Percentiles rank a stretch among this genome's conserved stretches.
Evolutionary conservation across 345 rosid genomes (phyloP).

Genomic region (Citrus unshiu): DNA sequence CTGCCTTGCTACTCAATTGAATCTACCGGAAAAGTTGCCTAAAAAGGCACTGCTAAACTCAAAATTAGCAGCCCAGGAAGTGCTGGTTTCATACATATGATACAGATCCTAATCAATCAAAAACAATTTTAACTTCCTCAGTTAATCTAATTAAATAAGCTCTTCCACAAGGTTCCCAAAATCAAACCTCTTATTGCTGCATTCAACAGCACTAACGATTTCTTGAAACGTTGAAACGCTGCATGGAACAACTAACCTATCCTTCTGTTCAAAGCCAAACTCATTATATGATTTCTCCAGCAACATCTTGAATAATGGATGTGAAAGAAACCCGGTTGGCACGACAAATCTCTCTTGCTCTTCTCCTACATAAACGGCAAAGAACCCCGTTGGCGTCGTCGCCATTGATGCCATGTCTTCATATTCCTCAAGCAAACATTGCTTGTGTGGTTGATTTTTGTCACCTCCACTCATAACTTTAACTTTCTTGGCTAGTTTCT

Average conservation of each 20-base stretch:
- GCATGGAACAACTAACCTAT: slow-evolving; percentile 73
- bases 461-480: slow-evolving; percentile 36
- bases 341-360: slow-evolving; percentile 63
- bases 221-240: slow-evolving; percentile 64
- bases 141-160: slow-evolving; percentile 39
- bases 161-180: slow-evolving; percentile 71
- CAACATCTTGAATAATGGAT: slow-evolving; percentile 81
- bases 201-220: slow-evolving; percentile 62
- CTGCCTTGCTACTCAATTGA: neutral
- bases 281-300: slow-evolving; percentile 75
- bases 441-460: slow-evolving; percentile 27
- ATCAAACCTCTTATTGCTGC: slow-evolving; percentile 65
- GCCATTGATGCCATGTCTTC: slow-evolving; percentile 22
- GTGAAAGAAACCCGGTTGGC: slow-evolving; percentile 68
- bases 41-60: neutral
- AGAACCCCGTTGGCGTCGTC: slow-evolving; percentile 65
- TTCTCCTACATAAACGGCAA: slow-evolving; percentile 79
- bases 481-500: slow-evolving; percentile 76
- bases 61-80: slow-evolving; percentile 4
- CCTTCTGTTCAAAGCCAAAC: slow-evolving; percentile 46
- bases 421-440: slow-evolving; percentile 38
- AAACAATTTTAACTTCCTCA: neutral
- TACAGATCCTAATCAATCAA: neutral
- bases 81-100: neutral
- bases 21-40: neutral